These are phyloP conservation scores for Saccharomyces uvarum DNA, from an alignment of 1,139 yeast species.

Conservation along the genomic window DNA sequence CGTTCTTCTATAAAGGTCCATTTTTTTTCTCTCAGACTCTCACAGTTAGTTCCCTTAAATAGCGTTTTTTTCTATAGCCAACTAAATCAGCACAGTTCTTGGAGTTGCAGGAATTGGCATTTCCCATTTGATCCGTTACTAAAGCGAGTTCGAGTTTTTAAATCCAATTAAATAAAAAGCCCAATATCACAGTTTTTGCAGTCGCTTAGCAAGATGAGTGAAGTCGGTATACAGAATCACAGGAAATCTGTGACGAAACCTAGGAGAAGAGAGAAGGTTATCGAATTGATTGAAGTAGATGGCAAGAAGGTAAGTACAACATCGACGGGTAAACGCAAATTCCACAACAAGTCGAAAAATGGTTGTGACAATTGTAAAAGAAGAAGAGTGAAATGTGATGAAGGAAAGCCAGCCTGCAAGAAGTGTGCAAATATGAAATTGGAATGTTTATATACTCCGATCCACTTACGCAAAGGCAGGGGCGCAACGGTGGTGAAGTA, in stretches of 20 bases:
- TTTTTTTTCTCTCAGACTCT: not conserved
- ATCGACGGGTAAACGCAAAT: conserved; percentile 50
- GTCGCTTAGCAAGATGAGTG: not conserved
- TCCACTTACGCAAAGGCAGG: conserved; percentile 1
- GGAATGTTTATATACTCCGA: conserved; percentile 53
- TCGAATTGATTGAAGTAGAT: conserved; percentile 32
- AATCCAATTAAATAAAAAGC: not conserved
- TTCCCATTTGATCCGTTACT: not conserved
- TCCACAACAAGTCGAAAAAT: conserved; percentile 76
- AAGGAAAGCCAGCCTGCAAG: conserved; percentile 66
- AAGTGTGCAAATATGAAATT: conserved; percentile 74
- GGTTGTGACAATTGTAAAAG: conserved; percentile 88
- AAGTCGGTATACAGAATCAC: not conserved
- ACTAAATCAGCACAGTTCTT: not conserved
- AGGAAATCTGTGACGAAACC: not conserved
- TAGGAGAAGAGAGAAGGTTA: conserved; percentile 19
- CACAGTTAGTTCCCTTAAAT: not conserved
- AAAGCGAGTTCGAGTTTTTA: not conserved
- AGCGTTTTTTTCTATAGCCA: not conserved
- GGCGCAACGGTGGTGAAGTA: conserved; percentile 13
- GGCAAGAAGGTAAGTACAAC: conserved; percentile 36
- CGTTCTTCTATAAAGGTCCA: not conserved
- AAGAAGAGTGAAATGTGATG: conserved; percentile 90
- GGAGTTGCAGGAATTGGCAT: not conserved
- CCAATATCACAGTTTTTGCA: not conserved